A percentile compares a stretch with the other conserved stretches of the same genome.
Conservation (phyloP, 75 land plant genomes). For the Pinus tabuliformis region DNA sequence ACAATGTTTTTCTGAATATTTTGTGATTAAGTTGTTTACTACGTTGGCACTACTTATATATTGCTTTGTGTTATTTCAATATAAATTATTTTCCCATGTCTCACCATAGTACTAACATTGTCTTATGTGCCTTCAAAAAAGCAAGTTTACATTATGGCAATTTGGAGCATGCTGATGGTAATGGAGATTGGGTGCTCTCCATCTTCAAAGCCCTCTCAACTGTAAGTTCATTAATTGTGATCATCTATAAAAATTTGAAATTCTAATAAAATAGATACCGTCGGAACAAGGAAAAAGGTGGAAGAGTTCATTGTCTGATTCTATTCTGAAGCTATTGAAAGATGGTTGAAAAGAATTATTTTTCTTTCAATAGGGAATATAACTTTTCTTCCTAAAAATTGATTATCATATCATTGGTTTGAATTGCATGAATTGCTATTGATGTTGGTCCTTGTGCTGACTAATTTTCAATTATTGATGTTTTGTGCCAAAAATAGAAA, state of each 20-base stretch:
- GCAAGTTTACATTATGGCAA: constrained; percentile 66
- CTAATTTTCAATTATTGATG: neutral
- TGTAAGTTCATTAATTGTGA: constrained; percentile 28
- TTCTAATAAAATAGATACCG: neutral
- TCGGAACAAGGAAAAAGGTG: too few species aligned
- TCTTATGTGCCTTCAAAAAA: constrained; percentile 13
- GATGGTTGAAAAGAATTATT: too few species aligned
- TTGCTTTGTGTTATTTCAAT: constrained; percentile 4
- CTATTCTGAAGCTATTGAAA: too few species aligned
- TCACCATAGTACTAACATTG: neutral
- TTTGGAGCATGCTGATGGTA: constrained; percentile 69
- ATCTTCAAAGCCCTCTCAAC: constrained; percentile 75
- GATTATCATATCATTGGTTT: too few species aligned
- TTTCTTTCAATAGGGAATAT: too few species aligned
- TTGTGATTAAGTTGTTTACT: neutral
- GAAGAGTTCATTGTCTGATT: too few species aligned
- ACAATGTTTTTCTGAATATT: too few species aligned
- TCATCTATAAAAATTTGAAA: neutral
- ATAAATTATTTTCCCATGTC: neutral
- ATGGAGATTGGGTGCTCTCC: constrained; percentile 92
- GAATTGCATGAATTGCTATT: neutral
- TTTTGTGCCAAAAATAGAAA: neutral
- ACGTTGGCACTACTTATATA: neutral
- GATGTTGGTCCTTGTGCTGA: neutral
- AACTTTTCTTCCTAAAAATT: too few species aligned